Percentiles rank a stretch among this genome's conserved stretches.
These are phyloP conservation scores for Phylloporus sp. DNA, from an alignment of 768 basidiomycete genomes.

Conservation along the genomic window DNA sequence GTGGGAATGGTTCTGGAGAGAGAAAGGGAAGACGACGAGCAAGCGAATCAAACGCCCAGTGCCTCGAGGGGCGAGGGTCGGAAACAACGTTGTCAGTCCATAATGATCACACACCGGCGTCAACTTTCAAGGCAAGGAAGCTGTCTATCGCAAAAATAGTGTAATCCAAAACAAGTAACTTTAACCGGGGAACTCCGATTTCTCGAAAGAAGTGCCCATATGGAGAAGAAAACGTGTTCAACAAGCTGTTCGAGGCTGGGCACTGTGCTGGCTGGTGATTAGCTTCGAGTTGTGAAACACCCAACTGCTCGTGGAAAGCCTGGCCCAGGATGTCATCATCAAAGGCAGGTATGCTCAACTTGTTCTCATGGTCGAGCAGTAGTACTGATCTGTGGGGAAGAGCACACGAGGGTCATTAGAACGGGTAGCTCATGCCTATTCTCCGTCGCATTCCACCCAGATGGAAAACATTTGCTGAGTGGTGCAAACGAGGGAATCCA, in stretches of 20 bases:
- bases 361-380: background rate
- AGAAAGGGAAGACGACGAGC: background rate
- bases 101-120: background rate
- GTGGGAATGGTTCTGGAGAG: background rate
- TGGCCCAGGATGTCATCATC: background rate
- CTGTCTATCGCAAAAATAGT: background rate
- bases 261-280: too few species aligned
- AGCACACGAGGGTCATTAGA: background rate
- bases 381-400: background rate
- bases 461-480: background rate
- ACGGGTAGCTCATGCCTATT: background rate
- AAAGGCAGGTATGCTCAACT: background rate
- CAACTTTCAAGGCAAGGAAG: background rate
- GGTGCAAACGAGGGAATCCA: background rate
- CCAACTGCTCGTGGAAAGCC: too few species aligned
- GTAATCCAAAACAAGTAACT: too few species aligned
- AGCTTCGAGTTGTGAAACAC: too few species aligned
- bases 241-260: too few species aligned
- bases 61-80: background rate
- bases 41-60: background rate
- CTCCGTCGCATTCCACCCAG: background rate
- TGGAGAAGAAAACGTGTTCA: background rate
- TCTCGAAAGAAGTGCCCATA: too few species aligned
- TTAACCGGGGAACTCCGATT: too few species aligned
- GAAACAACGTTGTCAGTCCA: constrained; percentile 6